Base-by-base conservation (phyloP, 495 filamentous ascomycete species). In the Lindgomyces ingoldianus region DNA sequence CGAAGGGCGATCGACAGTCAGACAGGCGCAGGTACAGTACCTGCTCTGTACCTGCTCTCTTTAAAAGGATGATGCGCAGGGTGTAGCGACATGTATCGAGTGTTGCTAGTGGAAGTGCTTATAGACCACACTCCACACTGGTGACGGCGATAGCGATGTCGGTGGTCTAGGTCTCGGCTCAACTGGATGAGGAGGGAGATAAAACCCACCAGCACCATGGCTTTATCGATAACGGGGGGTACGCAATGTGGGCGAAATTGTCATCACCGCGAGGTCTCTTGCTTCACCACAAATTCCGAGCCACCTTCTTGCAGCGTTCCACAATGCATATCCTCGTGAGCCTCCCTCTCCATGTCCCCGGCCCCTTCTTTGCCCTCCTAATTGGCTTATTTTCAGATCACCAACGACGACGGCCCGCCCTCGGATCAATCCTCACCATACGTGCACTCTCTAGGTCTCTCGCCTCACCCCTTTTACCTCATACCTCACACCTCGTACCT, bases 331-430 rank as follows among this genome's bases (percentile, higher is more conserved):
- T 69, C 24, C 70, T 70, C 22, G 66, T 69, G 24, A 64, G 14
- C 55, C 18, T 2, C 1, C 3, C 30, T 24, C 33, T 39, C 22
- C 6, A 57, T 54, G 9, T 4, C 21, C 30, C 41, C 29, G 50
- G 41, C 11, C n/a, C 41, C 11, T n/a, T 12, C 44, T n/a, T n/a
- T n/a, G n/a, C 41, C 47, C 14, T 46, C 58, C 25, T 4, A 54
- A 12, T 2, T 14, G 60, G 14, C 51, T 27, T 21, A 16, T 30
- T 1, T 25, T 48, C 58, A 91, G 88, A 81, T 93, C 25, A 84
- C 84, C 24, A 98, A 98, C 81, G 94, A 98, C 78, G 94, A 98
- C 80, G 94, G 94, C 19, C 94, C 94, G 42, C 94, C 94, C 66
- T 95, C 90, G 29, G 84, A 89, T 53, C 84, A 91, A 72, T 93